Base-by-base conservation (phyloP, 495 filamentous ascomycete species). In the Aspergillus nidulans region DNA sequence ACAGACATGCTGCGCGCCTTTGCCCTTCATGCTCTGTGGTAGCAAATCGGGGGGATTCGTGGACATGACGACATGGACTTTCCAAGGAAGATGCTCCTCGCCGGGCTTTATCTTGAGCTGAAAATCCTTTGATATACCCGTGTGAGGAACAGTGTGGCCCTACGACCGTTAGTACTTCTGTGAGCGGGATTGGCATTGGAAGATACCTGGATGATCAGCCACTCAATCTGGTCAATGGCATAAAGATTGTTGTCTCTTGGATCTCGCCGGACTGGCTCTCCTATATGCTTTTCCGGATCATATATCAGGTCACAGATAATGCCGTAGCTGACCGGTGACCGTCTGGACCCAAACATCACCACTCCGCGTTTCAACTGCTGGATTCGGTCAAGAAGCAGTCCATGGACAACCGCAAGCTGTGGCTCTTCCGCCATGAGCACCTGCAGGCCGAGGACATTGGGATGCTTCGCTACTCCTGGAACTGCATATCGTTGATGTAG, bases 401-500 rank as follows among this genome's bases (percentile, higher is more conserved):
- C 81, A 47, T 79, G 75, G 13, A 81, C 77, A 1, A 84, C 81
- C 1, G 80, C 81, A 15, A 85, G 72, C 53, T 85, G 81, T 63
- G 81, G 81, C 49, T 85, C 80, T 32, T 71, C 70, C 18, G 77
- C 77, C 6, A 76, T 64, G 13, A 80, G 61, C 23, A 84, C 69
- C 30, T 74, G 67, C 38, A 81, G 70, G 3, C 63, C 57, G 6
- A 64, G 60, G 2, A 72, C 70, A 54, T 74, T 75, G 6, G 71
- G 67, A 55, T 70, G 66, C 12, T 34, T 61, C 0, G 53, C 52
- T 4, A 47, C 55, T 1, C 57, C 53, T 7, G 62, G 58, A 6
- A 56, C 59, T 12, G 56, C 65, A 56, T 76, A 79, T 21, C 64
- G 63, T 7, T 75, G 60, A 21, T 75, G 53, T 8, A 83, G 67